Percentiles rank a stretch among this genome's conserved stretches.
Evolutionary conservation across 1,284 basidiomycete species (phyloP).

Genomic region (Fomitopsis pinicola): DNA sequence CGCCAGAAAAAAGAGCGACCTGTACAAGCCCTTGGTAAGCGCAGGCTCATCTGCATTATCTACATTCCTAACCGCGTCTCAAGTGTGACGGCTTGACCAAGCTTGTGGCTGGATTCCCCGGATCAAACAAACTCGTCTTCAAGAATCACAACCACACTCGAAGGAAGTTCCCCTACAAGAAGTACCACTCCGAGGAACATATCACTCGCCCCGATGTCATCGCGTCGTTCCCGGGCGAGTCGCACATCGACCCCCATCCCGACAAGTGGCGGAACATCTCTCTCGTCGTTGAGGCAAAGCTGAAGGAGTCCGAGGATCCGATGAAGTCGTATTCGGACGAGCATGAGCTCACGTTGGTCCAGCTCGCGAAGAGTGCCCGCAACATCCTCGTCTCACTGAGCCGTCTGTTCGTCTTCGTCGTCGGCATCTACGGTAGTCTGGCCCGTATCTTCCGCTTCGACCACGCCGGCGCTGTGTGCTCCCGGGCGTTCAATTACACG

Average conservation of each 20-base stretch:
- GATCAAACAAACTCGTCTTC: background rate
- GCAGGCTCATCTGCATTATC: no score
- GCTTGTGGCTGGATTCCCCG: background rate
- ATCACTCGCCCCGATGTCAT: background rate
- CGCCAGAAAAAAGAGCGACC: background rate
- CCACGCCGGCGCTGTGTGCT: no score
- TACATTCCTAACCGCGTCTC: no score
- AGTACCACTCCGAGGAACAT: background rate
- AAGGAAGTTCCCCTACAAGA: background rate
- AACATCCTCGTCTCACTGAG: no score
- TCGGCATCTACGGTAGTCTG: no score
- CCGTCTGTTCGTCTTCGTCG: no score
- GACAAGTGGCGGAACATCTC: background rate
- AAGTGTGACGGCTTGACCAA: background rate
- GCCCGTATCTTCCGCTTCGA: no score
- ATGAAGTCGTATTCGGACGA: background rate
- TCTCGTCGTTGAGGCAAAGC: background rate
- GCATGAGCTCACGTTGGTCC: no score
- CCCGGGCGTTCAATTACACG: no score
- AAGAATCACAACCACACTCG: background rate
- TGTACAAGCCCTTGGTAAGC: background rate
- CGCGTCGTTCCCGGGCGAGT: background rate
- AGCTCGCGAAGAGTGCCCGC: no score
- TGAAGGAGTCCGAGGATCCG: background rate
- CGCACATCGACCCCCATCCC: background rate